phyloP scores from a whole-genome alignment of 2,329 filamentous ascomycete species.

The Colletotrichum sp. region DNA sequence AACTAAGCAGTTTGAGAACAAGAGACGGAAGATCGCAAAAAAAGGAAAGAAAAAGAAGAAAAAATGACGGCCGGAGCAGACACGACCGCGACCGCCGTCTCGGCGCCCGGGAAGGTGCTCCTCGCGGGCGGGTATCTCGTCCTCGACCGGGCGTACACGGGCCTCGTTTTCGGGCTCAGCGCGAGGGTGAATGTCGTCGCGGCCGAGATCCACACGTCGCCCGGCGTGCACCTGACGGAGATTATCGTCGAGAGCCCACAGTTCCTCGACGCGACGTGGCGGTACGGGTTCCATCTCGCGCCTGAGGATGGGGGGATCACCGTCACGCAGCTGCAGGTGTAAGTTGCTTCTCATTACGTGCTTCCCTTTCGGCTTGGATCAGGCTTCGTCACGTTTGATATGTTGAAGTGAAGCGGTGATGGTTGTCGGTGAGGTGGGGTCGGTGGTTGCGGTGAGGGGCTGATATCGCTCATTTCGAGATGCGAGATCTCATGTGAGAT shows the following conservation, averaged over 20 bases:
- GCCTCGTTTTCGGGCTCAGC: conserved; percentile 71
- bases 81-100: conserved; percentile 66
- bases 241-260: conserved; percentile 92
- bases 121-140: conserved; percentile 95
- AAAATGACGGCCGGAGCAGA: conserved; percentile 23
- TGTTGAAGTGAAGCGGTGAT: neutral
- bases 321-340: conserved; percentile 81
- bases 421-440: neutral
- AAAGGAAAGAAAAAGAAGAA: neutral
- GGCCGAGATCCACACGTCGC: conserved; percentile 56
- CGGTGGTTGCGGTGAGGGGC: neutral
- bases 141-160: conserved; percentile 85
- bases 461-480: neutral
- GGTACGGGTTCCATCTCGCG: conserved; percentile 78
- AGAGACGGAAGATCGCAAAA: neutral
- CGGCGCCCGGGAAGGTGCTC: conserved; percentile 95
- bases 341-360: conserved; percentile 45
- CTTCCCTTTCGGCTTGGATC: neutral
- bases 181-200: conserved; percentile 72
- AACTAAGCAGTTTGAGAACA: neutral
- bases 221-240: conserved; percentile 69
- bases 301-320: conserved; percentile 79
- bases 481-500: neutral
- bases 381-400: neutral
- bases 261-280: conserved; percentile 86